These are phyloP conservation scores for Fusarium avenaceum DNA, from an alignment of 2,329 filamentous ascomycete species.

Conservation along the genomic window DNA sequence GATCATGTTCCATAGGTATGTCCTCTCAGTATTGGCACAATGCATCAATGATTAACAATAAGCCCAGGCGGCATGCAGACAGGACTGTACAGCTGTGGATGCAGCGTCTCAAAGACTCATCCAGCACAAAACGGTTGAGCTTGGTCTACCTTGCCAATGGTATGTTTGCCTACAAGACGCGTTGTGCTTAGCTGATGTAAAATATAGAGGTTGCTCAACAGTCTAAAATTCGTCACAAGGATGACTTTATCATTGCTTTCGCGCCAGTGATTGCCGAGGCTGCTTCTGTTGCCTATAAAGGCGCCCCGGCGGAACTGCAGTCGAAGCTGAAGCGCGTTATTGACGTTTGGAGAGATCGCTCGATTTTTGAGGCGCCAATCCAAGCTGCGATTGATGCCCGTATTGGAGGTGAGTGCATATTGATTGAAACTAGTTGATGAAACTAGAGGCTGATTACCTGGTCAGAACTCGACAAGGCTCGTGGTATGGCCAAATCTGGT, in stretches of 20 bases:
- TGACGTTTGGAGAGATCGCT: constrained; percentile 91
- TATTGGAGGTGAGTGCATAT: constrained; percentile 73
- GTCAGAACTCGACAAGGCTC: constrained; percentile 73
- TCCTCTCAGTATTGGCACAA: not conserved
- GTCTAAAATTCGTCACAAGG: constrained; percentile 90
- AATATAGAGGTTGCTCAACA: constrained; percentile 90
- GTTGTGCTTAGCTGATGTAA: not conserved
- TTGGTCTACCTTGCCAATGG: constrained; percentile 96
- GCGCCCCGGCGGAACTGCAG: constrained; percentile 86
- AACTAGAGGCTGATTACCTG: constrained; percentile 28
- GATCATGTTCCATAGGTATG: constrained; percentile 98
- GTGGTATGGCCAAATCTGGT: constrained; percentile 64
- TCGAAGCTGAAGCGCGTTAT: constrained; percentile 88
- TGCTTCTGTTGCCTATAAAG: constrained; percentile 90
- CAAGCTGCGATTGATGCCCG: constrained; percentile 84
- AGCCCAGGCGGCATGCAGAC: constrained; percentile 85
- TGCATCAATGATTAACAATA: constrained; percentile 11
- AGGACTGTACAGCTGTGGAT: constrained; percentile 93
- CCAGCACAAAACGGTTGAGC: constrained; percentile 87
- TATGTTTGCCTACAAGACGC: constrained; percentile 57
- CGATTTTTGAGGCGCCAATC: constrained; percentile 85
- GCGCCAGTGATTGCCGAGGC: constrained; percentile 93
- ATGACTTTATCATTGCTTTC: constrained; percentile 93
- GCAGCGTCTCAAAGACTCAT: constrained; percentile 87
- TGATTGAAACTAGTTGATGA: not conserved